These are phyloP conservation scores for Globisporangium perplexum DNA, from an alignment of 352 stramenopile species.

Conservation along the genomic window DNA sequence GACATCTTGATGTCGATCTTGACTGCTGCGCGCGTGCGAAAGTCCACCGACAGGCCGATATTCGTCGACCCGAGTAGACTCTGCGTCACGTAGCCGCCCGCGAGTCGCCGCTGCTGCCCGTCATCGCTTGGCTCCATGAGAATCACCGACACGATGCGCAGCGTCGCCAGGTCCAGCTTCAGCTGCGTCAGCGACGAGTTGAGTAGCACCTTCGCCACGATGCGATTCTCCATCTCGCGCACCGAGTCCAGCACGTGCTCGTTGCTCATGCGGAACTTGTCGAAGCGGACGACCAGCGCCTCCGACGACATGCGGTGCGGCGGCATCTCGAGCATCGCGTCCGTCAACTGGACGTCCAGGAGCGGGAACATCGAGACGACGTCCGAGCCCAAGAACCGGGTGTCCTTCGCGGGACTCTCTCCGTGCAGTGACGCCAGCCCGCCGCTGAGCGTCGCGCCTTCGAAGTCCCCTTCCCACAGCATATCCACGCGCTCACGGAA, in stretches of 20 bases:
- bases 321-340: constrained; percentile 72
- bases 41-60: constrained; percentile 49
- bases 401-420: constrained; percentile 5
- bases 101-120: constrained; percentile 20
- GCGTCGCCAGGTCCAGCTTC: constrained; percentile 50
- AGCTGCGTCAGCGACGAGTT: constrained; percentile 77
- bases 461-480: constrained; percentile 71
- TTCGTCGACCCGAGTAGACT: constrained; percentile 71
- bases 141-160: constrained; percentile 76
- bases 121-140: constrained; percentile 38
- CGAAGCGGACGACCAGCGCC: constrained; percentile 63
- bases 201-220: constrained; percentile 79
- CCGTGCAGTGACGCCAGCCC: constrained; percentile 3
- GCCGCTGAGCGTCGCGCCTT: constrained; percentile 31
- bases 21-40: constrained; percentile 47
- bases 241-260: constrained; percentile 58
- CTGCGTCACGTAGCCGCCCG: constrained; percentile 46
- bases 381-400: constrained; percentile 46
- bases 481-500: constrained; percentile 59
- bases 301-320: constrained; percentile 75
- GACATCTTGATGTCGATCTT: constrained; percentile 49
- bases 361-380: constrained; percentile 82
- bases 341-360: constrained; percentile 58
- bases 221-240: constrained; percentile 59
- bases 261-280: constrained; percentile 61